phyloP scores from a whole-genome alignment of 2,329 filamentous ascomycete genomes.

The Colletotrichum sp. region DNA sequence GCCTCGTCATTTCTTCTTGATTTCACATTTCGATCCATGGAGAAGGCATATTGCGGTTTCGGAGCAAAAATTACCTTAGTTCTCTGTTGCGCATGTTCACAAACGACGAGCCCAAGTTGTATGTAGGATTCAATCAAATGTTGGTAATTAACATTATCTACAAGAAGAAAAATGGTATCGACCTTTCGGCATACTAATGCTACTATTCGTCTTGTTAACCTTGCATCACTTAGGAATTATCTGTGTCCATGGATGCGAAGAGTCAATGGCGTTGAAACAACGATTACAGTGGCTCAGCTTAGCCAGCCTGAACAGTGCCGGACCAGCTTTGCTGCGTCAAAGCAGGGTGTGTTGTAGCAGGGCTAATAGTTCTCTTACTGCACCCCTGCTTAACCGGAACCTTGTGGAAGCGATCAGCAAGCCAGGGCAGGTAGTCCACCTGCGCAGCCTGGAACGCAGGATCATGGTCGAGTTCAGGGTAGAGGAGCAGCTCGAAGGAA shows the following conservation, averaged over 20 bases:
- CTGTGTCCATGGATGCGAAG: no score
- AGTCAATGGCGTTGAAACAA: not conserved
- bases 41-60: rapidly evolving
- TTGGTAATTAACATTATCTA: not conserved
- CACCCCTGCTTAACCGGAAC: not conserved
- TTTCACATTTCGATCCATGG: rapidly evolving
- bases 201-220: rapidly evolving
- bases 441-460: not conserved
- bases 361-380: not conserved
- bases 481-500: not conserved
- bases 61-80: not conserved
- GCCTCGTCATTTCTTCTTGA: rapidly evolving
- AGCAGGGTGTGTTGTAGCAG: not conserved
- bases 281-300: not conserved
- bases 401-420: constrained; percentile 8
- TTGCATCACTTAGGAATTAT: not conserved
- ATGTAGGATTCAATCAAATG: not conserved
- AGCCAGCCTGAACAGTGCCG: not conserved
- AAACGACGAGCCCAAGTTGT: not conserved
- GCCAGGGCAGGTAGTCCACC: constrained; percentile 3
- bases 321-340: not conserved
- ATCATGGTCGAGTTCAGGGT: not conserved
- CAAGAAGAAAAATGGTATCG: not conserved
- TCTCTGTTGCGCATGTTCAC: not conserved
- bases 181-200: not conserved